Base-by-base conservation (phyloP, 2,329 filamentous ascomycete genomes). In the Diaporthe sp. region DNA sequence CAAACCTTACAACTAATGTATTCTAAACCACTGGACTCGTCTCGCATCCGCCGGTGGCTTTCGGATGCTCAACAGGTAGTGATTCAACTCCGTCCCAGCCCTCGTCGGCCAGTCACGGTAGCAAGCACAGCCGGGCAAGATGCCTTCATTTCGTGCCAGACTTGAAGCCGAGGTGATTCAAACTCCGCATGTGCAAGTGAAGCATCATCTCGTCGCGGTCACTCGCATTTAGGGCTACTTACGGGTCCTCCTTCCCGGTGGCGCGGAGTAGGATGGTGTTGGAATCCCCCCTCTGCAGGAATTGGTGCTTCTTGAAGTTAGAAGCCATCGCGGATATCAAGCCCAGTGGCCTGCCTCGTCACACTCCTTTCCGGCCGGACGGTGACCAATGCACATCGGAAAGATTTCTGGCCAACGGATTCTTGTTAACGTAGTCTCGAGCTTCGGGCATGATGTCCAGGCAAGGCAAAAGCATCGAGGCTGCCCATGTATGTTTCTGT, bases 1-100 rank as follows among this genome's bases (percentile, higher is more conserved):
- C 46, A 68, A 53, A 53, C 65, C 34, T 37, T 53, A 68, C 65
- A 68, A 68, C 31, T 68, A 53, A 68, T 68, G 65, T 68, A 68
- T 68, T 53, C 44, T 28, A 51, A 68, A 68, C 34, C 65, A 53
- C 46, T 37, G 31, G 65, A 15, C 46, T 51, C 22, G 46, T 68
- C 44, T 49, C 42, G 28, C 28, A 51, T 53, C 34, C 46, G 28
- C 28, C 7, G 4, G 46, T 28, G 9, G 65, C n/a, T 19, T 53
- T 28, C 15, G 10, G 6, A n/a, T 28, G 31, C 31, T 68, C 46
- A 8, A 53, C 46, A 39, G 9, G 13, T 3, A 39, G 28, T 39
- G n/a, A 39, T 28, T 22, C 46, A 25, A 3, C 31, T 8, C 13
- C 8, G 44, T 39, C n/a, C 9, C 34, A 34, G 13, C 44, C n/a